Evolutionary conservation across 805 yeast genomes (phyloP), one percentile per base, ranked within the genome.

Genomic region (Komagataella phaffii): DNA sequence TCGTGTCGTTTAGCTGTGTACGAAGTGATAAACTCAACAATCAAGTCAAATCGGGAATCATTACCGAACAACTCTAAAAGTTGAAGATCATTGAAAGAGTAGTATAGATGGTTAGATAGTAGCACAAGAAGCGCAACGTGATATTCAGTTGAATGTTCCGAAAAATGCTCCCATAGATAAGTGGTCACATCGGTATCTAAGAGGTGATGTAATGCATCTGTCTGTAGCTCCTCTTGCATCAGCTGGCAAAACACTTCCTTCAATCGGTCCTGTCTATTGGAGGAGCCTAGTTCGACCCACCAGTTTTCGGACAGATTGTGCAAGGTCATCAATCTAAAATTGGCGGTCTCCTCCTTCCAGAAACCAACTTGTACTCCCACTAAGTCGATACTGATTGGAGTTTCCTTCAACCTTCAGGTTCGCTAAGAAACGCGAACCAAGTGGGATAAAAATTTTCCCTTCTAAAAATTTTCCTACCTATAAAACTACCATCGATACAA

Each of bases 401-500:
- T 30, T 14, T 30, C 40, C 40, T 30, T 30, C 6, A 8, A 14
- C 14, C 3, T 30, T 14, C 40, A 12, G 14, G 40, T 30, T 30
- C 40, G 40, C 40, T 30, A 30, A 10, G 40, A 30, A 30, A 30
- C 40, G 40, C 40, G 40, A 30, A 30, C 40, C 3, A 30, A 30
- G 40, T 8, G 14, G 40, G 10, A 30, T 8, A 30, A 30, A 30
- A 30, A 30, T 30, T 30, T 30, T 30, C 40, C 40, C 43, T 17
- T 47, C 18, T 23, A n/a, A 40, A 48, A 40, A 14, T 49, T 43
- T 23, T 43, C 7, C 14, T n/a, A 40, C 50, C 18, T 18, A 24
- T 14, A 45, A 7, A 24, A 45, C 23, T 8, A 36, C 24, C 44
- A 50, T 44, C 40, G 46, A 49, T 18, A 54, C 17, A 49, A 83